Percentiles rank a stretch among this genome's conserved stretches.
phyloP scores from a whole-genome alignment of 1,284 basidiomycete genomes.

The Gastroboletus turbinatus region DNA sequence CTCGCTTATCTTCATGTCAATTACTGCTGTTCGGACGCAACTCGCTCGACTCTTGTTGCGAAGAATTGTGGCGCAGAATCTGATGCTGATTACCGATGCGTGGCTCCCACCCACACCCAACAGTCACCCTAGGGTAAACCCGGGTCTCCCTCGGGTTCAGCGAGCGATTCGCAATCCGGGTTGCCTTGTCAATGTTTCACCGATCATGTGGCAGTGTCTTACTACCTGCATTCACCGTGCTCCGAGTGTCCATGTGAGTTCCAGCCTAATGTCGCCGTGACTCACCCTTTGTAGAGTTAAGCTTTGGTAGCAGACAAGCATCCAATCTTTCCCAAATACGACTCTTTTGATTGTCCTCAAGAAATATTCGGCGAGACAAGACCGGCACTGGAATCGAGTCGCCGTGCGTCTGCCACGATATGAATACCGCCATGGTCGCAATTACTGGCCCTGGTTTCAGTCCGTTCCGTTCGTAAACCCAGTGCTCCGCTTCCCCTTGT shows the following conservation, averaged over 20 bases:
- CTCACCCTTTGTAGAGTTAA: slow-evolving; percentile 16
- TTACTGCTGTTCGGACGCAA: too few relatives aligned
- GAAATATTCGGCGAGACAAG: slow-evolving; percentile 8
- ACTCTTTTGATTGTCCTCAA: slow-evolving; percentile 9
- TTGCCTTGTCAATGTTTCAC: slow-evolving; percentile 2
- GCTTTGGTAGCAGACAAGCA: background rate
- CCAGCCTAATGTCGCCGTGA: slow-evolving; percentile 16
- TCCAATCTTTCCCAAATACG: slow-evolving; percentile 1
- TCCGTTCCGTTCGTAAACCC: background rate
- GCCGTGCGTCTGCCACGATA: background rate
- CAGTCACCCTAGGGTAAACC: background rate
- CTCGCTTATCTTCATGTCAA: too few relatives aligned
- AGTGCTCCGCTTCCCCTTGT: background rate
- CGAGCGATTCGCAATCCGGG: slow-evolving; percentile 18
- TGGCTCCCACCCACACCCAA: slow-evolving; percentile 18
- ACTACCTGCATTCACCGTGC: background rate
- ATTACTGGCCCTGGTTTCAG: slow-evolving; percentile 16
- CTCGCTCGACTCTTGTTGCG: too few relatives aligned
- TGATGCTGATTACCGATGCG: too few relatives aligned
- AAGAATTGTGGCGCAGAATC: too few relatives aligned
- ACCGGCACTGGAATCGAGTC: background rate
- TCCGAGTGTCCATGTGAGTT: slow-evolving; percentile 10
- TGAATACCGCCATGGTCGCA: background rate
- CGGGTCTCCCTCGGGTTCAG: slow-evolving; percentile 13
- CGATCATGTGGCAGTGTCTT: background rate